Evolutionary conservation across 139 green algal species (phyloP).

Genomic region (Nannochloris sp.): DNA sequence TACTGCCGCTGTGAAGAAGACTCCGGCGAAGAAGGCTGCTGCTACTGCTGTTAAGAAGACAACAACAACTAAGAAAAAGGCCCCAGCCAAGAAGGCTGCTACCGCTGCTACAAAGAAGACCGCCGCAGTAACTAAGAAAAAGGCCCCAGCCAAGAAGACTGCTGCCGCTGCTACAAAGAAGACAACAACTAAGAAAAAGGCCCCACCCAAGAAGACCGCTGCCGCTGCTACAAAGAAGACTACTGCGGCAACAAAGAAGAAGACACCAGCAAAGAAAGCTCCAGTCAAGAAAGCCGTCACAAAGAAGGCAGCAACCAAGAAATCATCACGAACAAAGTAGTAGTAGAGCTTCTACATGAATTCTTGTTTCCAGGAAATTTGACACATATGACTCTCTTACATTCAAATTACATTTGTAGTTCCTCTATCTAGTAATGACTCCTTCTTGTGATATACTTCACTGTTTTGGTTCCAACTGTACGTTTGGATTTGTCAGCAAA

Average conservation of each 20-base stretch:
- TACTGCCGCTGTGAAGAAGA: neutral
- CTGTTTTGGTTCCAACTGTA: slow-evolving; percentile 21
- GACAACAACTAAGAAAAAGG: slow-evolving; percentile 16
- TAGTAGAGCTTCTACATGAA: too few species aligned
- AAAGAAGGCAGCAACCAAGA: slow-evolving; percentile 14
- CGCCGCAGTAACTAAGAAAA: neutral
- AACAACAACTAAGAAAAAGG: slow-evolving; percentile 7
- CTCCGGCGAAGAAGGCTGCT: slow-evolving; percentile 9
- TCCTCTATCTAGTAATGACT: too few species aligned
- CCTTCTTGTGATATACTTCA: too few species aligned
- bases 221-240: slow-evolving; percentile 38
- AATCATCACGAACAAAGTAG: neutral
- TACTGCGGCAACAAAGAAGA: slow-evolving; percentile 23
- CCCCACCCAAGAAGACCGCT: slow-evolving; percentile 29
- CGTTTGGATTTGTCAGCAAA: slow-evolving; percentile 30
- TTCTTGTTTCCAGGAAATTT: too few species aligned
- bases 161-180: too few species aligned
- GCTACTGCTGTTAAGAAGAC: neutral
- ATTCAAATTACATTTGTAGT: too few species aligned
- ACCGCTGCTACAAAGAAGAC: neutral
- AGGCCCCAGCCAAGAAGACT: slow-evolving; percentile 10
- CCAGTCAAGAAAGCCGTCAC: slow-evolving; percentile 4
- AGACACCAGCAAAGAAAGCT: slow-evolving; percentile 13
- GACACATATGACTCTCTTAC: too few species aligned
- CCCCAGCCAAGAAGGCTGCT: slow-evolving; percentile 12